These are phyloP conservation scores for Pythium aristosporum DNA, from an alignment of 352 stramenopile species.

Conservation along the genomic window DNA sequence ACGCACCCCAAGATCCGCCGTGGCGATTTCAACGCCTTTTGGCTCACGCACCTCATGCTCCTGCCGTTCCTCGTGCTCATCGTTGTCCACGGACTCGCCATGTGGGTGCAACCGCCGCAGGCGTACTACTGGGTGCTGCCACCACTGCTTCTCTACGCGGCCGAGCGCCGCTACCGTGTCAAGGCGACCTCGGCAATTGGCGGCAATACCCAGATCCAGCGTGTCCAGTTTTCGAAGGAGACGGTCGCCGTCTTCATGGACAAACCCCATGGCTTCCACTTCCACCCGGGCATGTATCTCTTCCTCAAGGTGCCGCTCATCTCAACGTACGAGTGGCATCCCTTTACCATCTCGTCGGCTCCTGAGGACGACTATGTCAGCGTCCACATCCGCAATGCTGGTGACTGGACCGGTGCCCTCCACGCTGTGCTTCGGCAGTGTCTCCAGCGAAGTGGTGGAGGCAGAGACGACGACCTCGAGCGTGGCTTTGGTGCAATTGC, in stretches of 20 bases:
- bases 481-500: conserved; percentile 77
- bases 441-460: not conserved
- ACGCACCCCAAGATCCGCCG: conserved; percentile 1
- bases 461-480: conserved; percentile 21
- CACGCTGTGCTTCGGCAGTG: conserved; percentile 4
- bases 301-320: conserved; percentile 50
- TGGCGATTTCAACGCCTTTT: conserved; percentile 11
- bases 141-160: conserved; percentile 4
- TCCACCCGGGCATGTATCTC: conserved; percentile 37
- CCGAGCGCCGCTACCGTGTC: conserved; percentile 17
- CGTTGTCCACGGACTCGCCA: conserved; percentile 10
- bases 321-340: conserved; percentile 76
- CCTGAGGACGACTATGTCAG: conserved; percentile 40
- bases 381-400: conserved; percentile 35
- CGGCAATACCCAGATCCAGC: conserved; percentile 17
- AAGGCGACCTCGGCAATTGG: conserved; percentile 37
- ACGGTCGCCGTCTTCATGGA: conserved; percentile 12
- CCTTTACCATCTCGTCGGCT: conserved; percentile 86
- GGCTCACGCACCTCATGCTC: conserved; percentile 12
- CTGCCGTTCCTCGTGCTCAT: conserved; percentile 1
- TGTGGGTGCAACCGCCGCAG: conserved; percentile 11
- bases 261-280: conserved; percentile 19
- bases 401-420: conserved; percentile 34
- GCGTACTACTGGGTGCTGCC: conserved; percentile 17
- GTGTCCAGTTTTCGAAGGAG: not conserved